phyloP scores from a whole-genome alignment of 495 filamentous ascomycete species.

The Elasticomyces elasticus region DNA sequence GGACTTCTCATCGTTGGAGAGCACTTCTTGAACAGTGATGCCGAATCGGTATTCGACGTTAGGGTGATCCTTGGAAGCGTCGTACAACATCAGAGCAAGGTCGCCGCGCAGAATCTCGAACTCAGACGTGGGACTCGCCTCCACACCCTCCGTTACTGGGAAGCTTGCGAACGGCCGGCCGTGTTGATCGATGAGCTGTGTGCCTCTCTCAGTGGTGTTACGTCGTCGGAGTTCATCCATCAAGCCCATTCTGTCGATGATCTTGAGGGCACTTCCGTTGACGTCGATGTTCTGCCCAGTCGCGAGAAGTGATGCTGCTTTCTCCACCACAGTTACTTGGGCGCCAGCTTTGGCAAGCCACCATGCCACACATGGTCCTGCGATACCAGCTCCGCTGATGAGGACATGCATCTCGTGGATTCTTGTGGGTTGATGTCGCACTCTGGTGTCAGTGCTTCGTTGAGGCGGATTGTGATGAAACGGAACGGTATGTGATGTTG shows the following conservation, averaged over 20 bases:
- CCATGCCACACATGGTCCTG: conserved; percentile 40
- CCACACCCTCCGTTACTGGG: conserved; percentile 31
- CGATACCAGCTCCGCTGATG: conserved; percentile 21
- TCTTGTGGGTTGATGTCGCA: no score
- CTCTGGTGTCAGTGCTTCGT: no score
- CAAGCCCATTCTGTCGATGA: conserved; percentile 43
- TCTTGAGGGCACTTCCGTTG: conserved; percentile 37
- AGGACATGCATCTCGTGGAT: conserved; percentile 20
- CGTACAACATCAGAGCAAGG: conserved; percentile 36
- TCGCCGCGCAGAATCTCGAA: conserved; percentile 49
- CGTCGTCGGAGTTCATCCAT: conserved; percentile 39
- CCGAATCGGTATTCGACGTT: conserved; percentile 34
- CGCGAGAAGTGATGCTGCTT: conserved; percentile 35
- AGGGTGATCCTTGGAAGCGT: conserved; percentile 29
- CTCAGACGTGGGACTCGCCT: conserved; percentile 42
- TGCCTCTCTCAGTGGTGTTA: conserved; percentile 4
- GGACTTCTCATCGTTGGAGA: conserved; percentile 24
- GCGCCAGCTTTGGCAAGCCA: conserved; percentile 42
- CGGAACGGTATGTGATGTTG: no score
- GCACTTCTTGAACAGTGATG: conserved; percentile 37
- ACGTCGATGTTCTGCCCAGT: conserved; percentile 45
- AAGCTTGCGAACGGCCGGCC: conserved; percentile 38
- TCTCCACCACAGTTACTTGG: conserved; percentile 45
- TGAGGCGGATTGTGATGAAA: no score
- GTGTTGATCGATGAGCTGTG: conserved; percentile 29